Evolutionary conservation across 1,284 basidiomycete species (phyloP).

Genomic region (Austroboletus rostrupii): DNA sequence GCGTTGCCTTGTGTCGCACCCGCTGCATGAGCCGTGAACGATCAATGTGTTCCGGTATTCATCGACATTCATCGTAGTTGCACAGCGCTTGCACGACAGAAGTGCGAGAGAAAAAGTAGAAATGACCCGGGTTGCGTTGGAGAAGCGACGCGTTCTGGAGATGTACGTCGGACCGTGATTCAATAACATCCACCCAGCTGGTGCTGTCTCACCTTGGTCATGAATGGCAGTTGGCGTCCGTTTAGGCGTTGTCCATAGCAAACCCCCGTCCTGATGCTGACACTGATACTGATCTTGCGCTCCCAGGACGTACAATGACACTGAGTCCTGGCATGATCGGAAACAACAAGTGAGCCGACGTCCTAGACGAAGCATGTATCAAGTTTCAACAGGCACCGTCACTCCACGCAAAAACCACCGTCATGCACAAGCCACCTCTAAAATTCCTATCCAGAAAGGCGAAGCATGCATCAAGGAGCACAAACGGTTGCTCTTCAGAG

Average conservation of each 20-base stretch:
- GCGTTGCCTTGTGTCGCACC: constrained; percentile 49
- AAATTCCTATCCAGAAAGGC: constrained; percentile 33
- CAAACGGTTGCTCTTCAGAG: constrained; percentile 34
- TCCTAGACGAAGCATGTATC: constrained; percentile 25
- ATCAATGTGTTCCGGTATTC: constrained; percentile 44
- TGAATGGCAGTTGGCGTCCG: not conserved
- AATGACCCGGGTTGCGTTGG: constrained; percentile 41
- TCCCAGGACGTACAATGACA: constrained; percentile 47
- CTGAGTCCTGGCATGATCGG: constrained; percentile 48
- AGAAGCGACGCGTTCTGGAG: constrained; percentile 55
- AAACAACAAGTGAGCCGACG: constrained; percentile 47
- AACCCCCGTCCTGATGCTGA: constrained; percentile 3
- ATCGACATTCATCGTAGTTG: constrained; percentile 50
- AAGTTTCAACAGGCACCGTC: constrained; percentile 5
- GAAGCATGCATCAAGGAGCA: constrained; percentile 35
- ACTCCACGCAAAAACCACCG: not conserved
- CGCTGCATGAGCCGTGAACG: constrained; percentile 51
- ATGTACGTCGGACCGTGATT: constrained; percentile 48
- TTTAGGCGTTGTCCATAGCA: not conserved
- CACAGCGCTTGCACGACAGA: constrained; percentile 48
- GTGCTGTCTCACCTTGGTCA: no score
- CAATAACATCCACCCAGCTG: constrained; percentile 39
- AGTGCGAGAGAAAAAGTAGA: constrained; percentile 50
- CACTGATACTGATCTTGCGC: constrained; percentile 12
- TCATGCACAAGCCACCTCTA: constrained; percentile 23